Evolutionary conservation across 2,329 filamentous ascomycete species (phyloP).

Genomic region (Aspergillus aculeatinus): DNA sequence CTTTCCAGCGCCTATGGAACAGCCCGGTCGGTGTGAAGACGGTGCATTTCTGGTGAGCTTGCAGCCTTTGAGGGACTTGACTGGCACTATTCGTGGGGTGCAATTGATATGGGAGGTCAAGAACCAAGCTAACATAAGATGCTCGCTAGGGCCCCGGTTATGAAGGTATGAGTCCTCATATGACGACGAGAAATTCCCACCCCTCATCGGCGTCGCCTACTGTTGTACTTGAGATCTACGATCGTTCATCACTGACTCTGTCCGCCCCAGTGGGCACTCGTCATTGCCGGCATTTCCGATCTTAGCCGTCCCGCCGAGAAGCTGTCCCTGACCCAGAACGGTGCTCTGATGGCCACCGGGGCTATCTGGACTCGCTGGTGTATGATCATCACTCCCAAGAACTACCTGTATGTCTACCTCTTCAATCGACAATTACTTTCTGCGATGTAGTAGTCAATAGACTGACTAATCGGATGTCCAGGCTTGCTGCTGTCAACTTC

Average conservation of each 20-base stretch:
- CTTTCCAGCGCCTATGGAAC: slow-evolving; percentile 77
- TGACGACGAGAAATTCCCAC: neutral
- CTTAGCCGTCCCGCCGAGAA: slow-evolving; percentile 87
- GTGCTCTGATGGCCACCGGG: slow-evolving; percentile 83
- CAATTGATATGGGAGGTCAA: neutral
- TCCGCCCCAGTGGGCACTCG: slow-evolving; percentile 73
- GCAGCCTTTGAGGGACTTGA: too few relatives aligned
- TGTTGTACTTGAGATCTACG: slow-evolving; percentile 7
- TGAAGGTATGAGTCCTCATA: slow-evolving; percentile 62
- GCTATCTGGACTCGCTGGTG: slow-evolving; percentile 99
- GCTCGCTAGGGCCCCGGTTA: slow-evolving; percentile 75
- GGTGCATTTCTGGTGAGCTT: slow-evolving; percentile 88
- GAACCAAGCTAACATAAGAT: slow-evolving; percentile 16
- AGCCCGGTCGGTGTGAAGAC: slow-evolving; percentile 83
- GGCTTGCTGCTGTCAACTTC: slow-evolving; percentile 94
- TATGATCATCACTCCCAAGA: slow-evolving; percentile 91
- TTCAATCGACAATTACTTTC: neutral
- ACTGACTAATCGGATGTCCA: slow-evolving; percentile 34
- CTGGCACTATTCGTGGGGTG: slow-evolving; percentile 1
- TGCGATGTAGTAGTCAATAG: neutral
- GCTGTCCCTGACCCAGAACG: slow-evolving; percentile 90
- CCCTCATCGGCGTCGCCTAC: neutral
- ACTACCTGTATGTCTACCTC: slow-evolving; percentile 67
- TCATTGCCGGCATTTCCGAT: slow-evolving; percentile 88
- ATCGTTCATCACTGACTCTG: slow-evolving; percentile 1